Base-by-base conservation (phyloP, 306 rosid genomes). In the Styphnolobium japonicum region DNA sequence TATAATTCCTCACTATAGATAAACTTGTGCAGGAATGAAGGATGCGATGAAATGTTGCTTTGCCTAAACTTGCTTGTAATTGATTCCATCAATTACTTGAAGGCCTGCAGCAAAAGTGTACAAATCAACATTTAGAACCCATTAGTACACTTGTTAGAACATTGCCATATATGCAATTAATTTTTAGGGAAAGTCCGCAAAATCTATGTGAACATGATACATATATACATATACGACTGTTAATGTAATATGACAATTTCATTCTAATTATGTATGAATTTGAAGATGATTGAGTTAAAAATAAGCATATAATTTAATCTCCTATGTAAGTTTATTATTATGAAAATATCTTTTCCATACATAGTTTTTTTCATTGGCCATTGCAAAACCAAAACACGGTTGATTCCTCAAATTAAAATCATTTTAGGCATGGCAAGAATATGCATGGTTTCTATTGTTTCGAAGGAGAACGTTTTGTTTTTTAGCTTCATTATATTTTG, bases 91-190 rank as follows among this genome's bases (percentile, higher is more conserved):
- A 79, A 39, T 63, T 82, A 23, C 10, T 4, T 65, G 73, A n/a
- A 31, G 56, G 85, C 73, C 85, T 85, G 73, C 65, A 81, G 2
- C 21, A 76, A 70, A 49, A 63, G 53, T 48, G 15, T 43, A 63
- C 46, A 73, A 16, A 74, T 4, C 51, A 78, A n/a, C 7, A 36
- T 1, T 58, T 23, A 45, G 43, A 23, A 65, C 0, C 2, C 4
- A 18, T 75, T 2, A 72, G 3, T 52, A 37, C 36, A 21, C 14
- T 29, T 12, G 31, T 18, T 9, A 5, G 5, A 51, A 22, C 14
- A 77, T 23, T 3, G 27, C 9, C 6, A 0, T 21, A 0, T 21
- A 4, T 57, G 56, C 37, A 19, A 52, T 7, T 19, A 62, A 25
- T 11, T 51, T 49, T n/a, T n/a, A n/a, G 57, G 39, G 10, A 7